Conservation (phyloP, 2,329 filamentous ascomycete species). For the Sphaerostilbella broomeana region DNA sequence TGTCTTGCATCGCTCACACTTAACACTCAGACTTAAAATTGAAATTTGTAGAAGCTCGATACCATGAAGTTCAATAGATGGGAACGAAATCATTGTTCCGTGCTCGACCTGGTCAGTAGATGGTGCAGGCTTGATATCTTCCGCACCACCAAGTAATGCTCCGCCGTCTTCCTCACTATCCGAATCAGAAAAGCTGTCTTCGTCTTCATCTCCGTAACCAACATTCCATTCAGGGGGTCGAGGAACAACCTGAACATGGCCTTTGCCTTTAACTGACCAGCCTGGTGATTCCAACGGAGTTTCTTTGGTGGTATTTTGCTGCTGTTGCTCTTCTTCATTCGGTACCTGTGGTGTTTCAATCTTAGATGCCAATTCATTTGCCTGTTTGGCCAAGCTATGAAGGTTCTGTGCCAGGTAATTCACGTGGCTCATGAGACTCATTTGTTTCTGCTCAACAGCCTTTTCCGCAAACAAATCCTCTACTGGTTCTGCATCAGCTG, state of each 20-base stretch:
- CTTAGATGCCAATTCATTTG: constrained; percentile 21
- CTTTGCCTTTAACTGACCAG: constrained; percentile 39
- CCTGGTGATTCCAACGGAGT: constrained; percentile 10
- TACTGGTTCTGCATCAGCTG: constrained; percentile 53
- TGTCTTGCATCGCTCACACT: constrained; percentile 74
- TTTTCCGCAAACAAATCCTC: constrained; percentile 60
- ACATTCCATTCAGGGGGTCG: constrained; percentile 70
- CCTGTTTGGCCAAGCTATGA: constrained; percentile 56
- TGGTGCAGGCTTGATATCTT: constrained; percentile 3
- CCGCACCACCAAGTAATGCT: constrained; percentile 29
- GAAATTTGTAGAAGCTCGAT: constrained; percentile 69
- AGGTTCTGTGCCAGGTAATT: constrained; percentile 71
- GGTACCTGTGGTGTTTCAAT: constrained; percentile 15
- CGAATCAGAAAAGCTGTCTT: constrained; percentile 41
- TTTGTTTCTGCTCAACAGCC: constrained; percentile 47
- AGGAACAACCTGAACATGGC: constrained; percentile 65
- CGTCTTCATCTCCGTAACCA: constrained; percentile 38
- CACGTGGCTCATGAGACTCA: constrained; percentile 65
- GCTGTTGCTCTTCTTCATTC: constrained; percentile 7
- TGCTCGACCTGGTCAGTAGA: constrained; percentile 42
- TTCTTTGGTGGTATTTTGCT: constrained; percentile 10
- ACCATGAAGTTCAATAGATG: constrained; percentile 66
- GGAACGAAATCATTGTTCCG: constrained; percentile 74
- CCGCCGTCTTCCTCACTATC: constrained; percentile 39
- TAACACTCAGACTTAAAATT: constrained; percentile 61